Percentiles rank a stretch among this genome's conserved stretches.
These are phyloP conservation scores for Teratosphaeria destructans DNA, from an alignment of 2,329 filamentous ascomycete species.

Conservation along the genomic window DNA sequence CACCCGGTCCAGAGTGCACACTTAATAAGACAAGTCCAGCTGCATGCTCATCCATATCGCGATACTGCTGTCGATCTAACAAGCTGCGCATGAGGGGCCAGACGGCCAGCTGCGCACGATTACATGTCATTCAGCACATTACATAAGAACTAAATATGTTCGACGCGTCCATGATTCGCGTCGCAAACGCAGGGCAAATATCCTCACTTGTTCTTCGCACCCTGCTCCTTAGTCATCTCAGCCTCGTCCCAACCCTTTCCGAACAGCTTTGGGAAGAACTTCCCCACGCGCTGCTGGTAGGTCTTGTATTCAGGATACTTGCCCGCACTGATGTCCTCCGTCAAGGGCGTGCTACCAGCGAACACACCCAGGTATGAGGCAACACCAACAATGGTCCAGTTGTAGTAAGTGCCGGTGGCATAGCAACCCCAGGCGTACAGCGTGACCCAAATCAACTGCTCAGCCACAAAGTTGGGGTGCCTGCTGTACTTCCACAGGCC, in stretches of 20 bases:
- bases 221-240: slow-evolving; percentile 9
- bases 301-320: slow-evolving; percentile 85
- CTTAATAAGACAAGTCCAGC: neutral
- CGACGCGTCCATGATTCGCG: neutral
- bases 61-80: too few relatives aligned
- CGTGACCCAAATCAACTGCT: slow-evolving; percentile 81
- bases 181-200: neutral
- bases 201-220: slow-evolving; percentile 1
- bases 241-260: slow-evolving; percentile 24
- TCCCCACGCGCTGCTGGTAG: slow-evolving; percentile 75
- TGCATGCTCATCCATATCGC: slow-evolving; percentile 1
- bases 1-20: neutral
- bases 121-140: neutral
- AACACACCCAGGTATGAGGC: slow-evolving; percentile 67
- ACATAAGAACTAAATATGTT: neutral
- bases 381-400: slow-evolving; percentile 68
- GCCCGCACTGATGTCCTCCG: slow-evolving; percentile 64
- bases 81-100: neutral
- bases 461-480: slow-evolving; percentile 90
- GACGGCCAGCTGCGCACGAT: neutral
- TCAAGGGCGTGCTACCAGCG: slow-evolving; percentile 79
- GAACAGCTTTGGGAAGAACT: slow-evolving; percentile 58
- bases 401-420: slow-evolving; percentile 58
- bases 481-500: slow-evolving; percentile 82
- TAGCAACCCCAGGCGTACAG: slow-evolving; percentile 84